Evolutionary conservation across 192 early-diverging fungal genomes (phyloP), one percentile per base, ranked within the genome.

Genomic region (Coemansia sp.): DNA sequence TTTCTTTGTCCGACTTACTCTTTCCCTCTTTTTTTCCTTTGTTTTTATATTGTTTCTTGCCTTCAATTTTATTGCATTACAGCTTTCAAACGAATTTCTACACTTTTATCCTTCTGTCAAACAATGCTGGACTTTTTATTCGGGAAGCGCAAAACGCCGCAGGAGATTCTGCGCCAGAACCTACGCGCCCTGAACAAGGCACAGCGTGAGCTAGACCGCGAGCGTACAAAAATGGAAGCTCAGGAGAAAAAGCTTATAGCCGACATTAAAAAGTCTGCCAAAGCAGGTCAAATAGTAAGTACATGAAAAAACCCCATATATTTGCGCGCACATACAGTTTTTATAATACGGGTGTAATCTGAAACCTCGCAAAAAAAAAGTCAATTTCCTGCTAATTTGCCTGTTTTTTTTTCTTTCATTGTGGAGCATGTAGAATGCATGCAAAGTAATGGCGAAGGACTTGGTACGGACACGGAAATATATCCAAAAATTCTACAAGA

Each of bases 391-490:
- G 29, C 34, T 63, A 63, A 63, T 22, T 20, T 51, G 16, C 3
- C 25, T 48, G 20, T 17, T 10, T 38, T 55, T 77, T 69, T 61
- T 63, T 66, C 48, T 62, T 12, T 12, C 17, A 16, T 8, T 8
- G 42, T 16, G 14, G 42, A 16, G 4, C 49, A 20, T 64, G 48
- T 71, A 71, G 56, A 58, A 81, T 63, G 90, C 93, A 6, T 93
- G 90, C 75, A 96, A 96, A 67, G 87, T 97, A 51, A 98, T 97
- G 96, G 97, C 97, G 49, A 97, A 94, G 82, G 96, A 99, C 80
- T 77, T 99, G 54, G 97, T 99, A 16, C 85, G 97, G 38, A 99
- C 96, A 20, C 86, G 96, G 45, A 84, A 90, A 25, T 92, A 98
- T 61, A 84, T 96, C 61, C 92, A 96, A 85, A 96, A 98, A 84